Percentiles rank a stretch among this genome's conserved stretches.
These are phyloP conservation scores for Linnemannia zychae DNA, from an alignment of 192 early-diverging fungal genomes.

Conservation along the genomic window DNA sequence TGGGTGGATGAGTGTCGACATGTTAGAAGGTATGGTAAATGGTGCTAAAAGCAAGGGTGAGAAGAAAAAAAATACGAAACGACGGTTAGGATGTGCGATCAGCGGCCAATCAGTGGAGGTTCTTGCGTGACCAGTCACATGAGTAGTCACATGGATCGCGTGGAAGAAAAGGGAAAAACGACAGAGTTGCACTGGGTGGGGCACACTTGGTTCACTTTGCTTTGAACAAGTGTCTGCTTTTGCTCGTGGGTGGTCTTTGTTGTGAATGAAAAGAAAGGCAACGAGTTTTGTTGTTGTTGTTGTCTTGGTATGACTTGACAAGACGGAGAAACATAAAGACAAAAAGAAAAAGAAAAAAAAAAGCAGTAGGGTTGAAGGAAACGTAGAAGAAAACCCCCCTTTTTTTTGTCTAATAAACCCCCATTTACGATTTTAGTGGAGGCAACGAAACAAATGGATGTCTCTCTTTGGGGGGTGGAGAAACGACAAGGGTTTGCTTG, in stretches of 20 bases:
- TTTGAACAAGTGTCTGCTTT: too few relatives aligned
- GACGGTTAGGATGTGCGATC: background rate
- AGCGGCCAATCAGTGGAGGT: background rate
- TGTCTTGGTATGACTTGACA: too few relatives aligned
- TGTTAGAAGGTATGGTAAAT: background rate
- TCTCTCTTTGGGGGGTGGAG: too few relatives aligned
- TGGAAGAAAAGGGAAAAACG: background rate
- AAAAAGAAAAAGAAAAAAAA: background rate
- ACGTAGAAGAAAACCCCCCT: background rate
- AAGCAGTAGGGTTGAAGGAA: background rate
- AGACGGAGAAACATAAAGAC: background rate
- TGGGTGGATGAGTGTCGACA: conserved; percentile 7
- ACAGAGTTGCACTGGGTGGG: background rate
- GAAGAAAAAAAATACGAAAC: background rate
- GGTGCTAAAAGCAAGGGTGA: background rate
- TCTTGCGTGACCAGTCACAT: background rate
- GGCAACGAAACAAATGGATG: too few relatives aligned
- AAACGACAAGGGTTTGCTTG: too few relatives aligned
- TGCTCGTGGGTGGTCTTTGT: too few relatives aligned
- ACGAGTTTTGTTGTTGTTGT: too few relatives aligned
- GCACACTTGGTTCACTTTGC: too few relatives aligned
- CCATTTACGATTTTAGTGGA: too few relatives aligned
- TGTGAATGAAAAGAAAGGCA: too few relatives aligned
- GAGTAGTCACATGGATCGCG: background rate
- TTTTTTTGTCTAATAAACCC: background rate